phyloP scores from a whole-genome alignment of 2,329 filamentous ascomycete genomes.

The Cryoendolithus antarcticus region DNA sequence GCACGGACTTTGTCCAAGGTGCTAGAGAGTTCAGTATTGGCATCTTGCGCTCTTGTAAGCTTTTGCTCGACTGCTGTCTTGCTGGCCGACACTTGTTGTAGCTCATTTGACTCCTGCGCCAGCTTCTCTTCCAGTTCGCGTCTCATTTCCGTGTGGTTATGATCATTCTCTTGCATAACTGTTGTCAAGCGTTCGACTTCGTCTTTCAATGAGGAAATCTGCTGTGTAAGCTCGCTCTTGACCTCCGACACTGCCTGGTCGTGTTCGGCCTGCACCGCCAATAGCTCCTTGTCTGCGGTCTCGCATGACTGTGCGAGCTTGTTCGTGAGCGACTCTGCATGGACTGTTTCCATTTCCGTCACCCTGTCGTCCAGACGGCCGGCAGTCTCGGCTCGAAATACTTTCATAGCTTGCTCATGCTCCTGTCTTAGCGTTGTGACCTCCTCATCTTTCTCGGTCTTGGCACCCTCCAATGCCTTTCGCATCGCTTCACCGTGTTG shows the following conservation, averaged over 20 bases:
- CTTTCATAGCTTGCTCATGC: slow-evolving; percentile 15
- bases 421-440: slow-evolving; percentile 12
- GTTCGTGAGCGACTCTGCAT: slow-evolving; percentile 9
- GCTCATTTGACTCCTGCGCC: no score
- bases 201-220: slow-evolving; percentile 2
- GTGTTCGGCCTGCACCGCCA: slow-evolving; percentile 5
- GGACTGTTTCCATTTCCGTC: slow-evolving; percentile 12
- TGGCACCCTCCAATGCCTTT: slow-evolving; percentile 2
- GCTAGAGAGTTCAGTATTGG: no score
- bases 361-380: slow-evolving; percentile 9
- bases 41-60: no score
- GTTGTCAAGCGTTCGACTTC: neutral
- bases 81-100: no score
- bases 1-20: no score
- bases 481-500: slow-evolving; percentile 7
- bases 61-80: no score
- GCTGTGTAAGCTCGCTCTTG: slow-evolving; percentile 1
- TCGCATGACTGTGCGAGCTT: slow-evolving; percentile 3
- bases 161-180: no score
- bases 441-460: slow-evolving; percentile 11
- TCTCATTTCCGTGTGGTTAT: no score
- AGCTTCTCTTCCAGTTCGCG: no score
- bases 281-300: slow-evolving; percentile 4
- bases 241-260: slow-evolving; percentile 3
- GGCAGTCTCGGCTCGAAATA: slow-evolving; percentile 12